Evolutionary conservation across 1,139 yeast species (phyloP).

Genomic region (Wickerhamomyces sp.): DNA sequence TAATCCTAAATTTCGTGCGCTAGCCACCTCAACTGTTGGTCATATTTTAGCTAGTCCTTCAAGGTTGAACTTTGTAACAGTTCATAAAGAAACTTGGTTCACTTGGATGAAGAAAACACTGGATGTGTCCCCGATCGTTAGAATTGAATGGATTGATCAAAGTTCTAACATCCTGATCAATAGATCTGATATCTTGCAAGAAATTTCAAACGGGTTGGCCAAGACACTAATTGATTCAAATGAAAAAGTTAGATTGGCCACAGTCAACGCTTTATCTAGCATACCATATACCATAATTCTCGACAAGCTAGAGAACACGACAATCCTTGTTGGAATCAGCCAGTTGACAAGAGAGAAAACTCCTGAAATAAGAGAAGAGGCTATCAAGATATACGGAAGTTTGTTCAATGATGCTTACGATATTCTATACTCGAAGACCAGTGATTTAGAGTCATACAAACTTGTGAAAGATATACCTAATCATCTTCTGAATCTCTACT

Average conservation of each 20-base stretch:
- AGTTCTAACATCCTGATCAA: constrained; percentile 41
- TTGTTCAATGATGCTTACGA: constrained; percentile 37
- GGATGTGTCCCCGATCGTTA: constrained; percentile 61
- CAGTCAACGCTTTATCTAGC: constrained; percentile 46
- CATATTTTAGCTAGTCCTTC: constrained; percentile 50
- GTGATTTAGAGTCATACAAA: constrained; percentile 30
- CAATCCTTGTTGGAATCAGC: constrained; percentile 49
- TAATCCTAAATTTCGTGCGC: constrained; percentile 52
- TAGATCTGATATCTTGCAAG: constrained; percentile 45
- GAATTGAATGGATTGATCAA: constrained; percentile 68
- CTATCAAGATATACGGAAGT: constrained; percentile 52
- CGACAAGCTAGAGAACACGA: constrained; percentile 39
- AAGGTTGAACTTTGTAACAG: constrained; percentile 52
- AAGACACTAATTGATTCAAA: constrained; percentile 74
- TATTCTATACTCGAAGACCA: constrained; percentile 17
- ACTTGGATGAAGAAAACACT: constrained; percentile 74
- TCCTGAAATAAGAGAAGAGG: constrained; percentile 57
- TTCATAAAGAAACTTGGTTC: constrained; percentile 59
- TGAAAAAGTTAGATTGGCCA: constrained; percentile 63
- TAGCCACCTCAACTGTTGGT: constrained; percentile 76
- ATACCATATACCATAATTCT: constrained; percentile 40
- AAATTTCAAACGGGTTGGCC: constrained; percentile 55
- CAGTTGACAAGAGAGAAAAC: constrained; percentile 71
- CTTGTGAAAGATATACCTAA: constrained; percentile 60
- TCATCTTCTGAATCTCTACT: constrained; percentile 59